A percentile compares a stretch with the other conserved stretches of the same genome.
These are phyloP conservation scores for Camillea tinctor DNA, from an alignment of 2,329 filamentous ascomycete species.

Conservation along the genomic window DNA sequence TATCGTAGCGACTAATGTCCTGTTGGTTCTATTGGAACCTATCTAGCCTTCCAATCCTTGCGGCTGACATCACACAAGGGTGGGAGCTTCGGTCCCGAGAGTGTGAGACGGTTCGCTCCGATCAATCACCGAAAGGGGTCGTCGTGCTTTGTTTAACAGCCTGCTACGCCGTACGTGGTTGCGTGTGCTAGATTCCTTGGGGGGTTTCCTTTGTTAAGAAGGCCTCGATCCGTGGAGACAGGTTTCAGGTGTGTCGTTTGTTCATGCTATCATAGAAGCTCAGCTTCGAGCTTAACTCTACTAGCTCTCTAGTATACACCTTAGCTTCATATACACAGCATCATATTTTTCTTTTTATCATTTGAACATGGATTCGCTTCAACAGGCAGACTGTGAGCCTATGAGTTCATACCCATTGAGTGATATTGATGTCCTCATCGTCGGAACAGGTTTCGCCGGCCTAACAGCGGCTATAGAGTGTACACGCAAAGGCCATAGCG, in stretches of 20 bases:
- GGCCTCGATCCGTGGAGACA: too few species aligned
- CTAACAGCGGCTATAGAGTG: slow-evolving; percentile 62
- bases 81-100: not conserved
- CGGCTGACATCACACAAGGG: not conserved
- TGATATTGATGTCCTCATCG: slow-evolving; percentile 50
- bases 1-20: not conserved
- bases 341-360: not conserved
- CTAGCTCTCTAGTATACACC: not conserved
- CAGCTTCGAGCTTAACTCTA: not conserved
- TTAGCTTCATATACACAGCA: not conserved
- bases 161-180: too few species aligned
- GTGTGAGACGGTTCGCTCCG: not conserved
- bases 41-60: not conserved
- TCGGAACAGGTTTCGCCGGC: slow-evolving; percentile 59
- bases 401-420: slow-evolving; percentile 50
- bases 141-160: not conserved
- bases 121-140: not conserved
- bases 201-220: too few species aligned
- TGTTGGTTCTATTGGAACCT: not conserved
- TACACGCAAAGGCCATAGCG: slow-evolving; percentile 56
- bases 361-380: slow-evolving; percentile 26
- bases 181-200: too few species aligned
- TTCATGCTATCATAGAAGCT: too few species aligned
- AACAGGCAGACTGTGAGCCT: slow-evolving; percentile 41
- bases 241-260: too few species aligned